phyloP scores from a whole-genome alignment of 495 filamentous ascomycete species.

The Talaromyces wortmannii region DNA sequence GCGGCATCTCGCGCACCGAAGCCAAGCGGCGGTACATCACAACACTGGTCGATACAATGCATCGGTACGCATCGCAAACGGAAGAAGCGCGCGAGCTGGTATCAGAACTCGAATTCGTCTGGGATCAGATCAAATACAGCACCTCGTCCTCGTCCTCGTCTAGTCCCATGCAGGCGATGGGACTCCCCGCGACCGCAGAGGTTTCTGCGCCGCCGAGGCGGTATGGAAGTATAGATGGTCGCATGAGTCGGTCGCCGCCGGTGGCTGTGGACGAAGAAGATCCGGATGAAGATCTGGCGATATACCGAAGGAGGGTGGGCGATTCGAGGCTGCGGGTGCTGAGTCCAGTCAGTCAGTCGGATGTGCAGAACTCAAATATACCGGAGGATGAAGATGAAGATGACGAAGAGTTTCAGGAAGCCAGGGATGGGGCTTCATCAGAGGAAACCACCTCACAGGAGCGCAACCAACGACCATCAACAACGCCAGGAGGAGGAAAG shows the following conservation, averaged over 20 bases:
- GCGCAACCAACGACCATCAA: background rate
- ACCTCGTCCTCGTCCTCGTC: constrained; percentile 39
- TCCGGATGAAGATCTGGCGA: constrained; percentile 4
- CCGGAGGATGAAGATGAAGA: constrained; percentile 38
- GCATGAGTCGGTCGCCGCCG: constrained; percentile 14
- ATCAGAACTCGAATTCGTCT: constrained; percentile 94
- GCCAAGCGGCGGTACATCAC: constrained; percentile 92
- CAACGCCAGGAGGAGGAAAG: constrained; percentile 11
- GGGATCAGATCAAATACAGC: constrained; percentile 94
- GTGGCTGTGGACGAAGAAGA: background rate
- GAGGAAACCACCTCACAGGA: background rate
- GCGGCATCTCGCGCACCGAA: constrained; percentile 75
- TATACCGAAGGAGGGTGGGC: constrained; percentile 4
- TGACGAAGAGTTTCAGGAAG: constrained; percentile 36
- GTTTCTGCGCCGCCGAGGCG: constrained; percentile 5
- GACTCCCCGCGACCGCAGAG: constrained; percentile 25
- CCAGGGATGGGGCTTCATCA: constrained; percentile 20
- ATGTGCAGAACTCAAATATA: constrained; percentile 52
- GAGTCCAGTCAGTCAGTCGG: constrained; percentile 74
- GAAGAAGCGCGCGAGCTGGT: constrained; percentile 83
- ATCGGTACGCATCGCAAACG: constrained; percentile 77
- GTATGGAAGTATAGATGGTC: constrained; percentile 29
- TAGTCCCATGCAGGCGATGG: constrained; percentile 25
- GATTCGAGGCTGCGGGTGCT: constrained; percentile 53
- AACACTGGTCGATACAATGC: constrained; percentile 93